Percentiles rank a stretch among this genome's conserved stretches.
Evolutionary conservation across 768 basidiomycete genomes (phyloP).

Genomic region (Naganishia antarctica): DNA sequence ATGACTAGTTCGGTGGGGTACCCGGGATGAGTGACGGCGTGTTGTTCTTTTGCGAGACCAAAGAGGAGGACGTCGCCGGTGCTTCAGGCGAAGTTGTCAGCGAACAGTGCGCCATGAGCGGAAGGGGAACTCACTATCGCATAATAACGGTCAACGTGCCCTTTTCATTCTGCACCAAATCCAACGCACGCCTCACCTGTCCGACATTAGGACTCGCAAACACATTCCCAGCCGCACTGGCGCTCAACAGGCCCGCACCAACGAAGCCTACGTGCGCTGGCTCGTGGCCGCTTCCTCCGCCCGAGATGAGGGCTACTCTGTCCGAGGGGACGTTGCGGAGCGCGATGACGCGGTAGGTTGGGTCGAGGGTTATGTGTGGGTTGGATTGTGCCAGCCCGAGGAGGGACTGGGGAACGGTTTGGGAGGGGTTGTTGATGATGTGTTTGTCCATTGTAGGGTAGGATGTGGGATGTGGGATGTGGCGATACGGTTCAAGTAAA

Average conservation of each 20-base stretch:
- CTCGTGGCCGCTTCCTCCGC: slow-evolving; percentile 64
- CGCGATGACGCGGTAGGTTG: slow-evolving; percentile 29
- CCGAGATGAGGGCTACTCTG: slow-evolving; percentile 36
- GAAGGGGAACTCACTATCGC: slow-evolving; percentile 18
- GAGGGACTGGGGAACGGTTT: slow-evolving; percentile 73
- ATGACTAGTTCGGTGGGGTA: slow-evolving; percentile 36
- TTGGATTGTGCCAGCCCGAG: slow-evolving; percentile 62
- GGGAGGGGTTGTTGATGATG: slow-evolving; percentile 65
- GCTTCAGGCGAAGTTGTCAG: slow-evolving; percentile 3
- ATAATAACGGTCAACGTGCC: slow-evolving; percentile 24
- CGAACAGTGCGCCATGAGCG: neutral
- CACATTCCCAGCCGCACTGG: slow-evolving; percentile 79
- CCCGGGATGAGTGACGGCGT: slow-evolving; percentile 25
- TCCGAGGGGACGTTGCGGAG: slow-evolving; percentile 18
- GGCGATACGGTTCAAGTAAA: no score
- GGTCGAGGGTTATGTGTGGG: slow-evolving; percentile 66
- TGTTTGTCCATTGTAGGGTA: slow-evolving; percentile 63
- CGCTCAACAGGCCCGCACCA: slow-evolving; percentile 75
- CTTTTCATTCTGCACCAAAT: slow-evolving; percentile 51
- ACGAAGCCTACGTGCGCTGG: slow-evolving; percentile 85
- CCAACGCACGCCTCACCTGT: slow-evolving; percentile 76
- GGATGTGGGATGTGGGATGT: no score
- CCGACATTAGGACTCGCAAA: slow-evolving; percentile 85
- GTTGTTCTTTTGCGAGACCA: slow-evolving; percentile 49
- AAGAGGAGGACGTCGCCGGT: slow-evolving; percentile 52